A percentile compares a stretch with the other conserved stretches of the same genome.
Evolutionary conservation across 2,329 filamentous ascomycete species (phyloP).

Genomic region (Nakataea oryzae): DNA sequence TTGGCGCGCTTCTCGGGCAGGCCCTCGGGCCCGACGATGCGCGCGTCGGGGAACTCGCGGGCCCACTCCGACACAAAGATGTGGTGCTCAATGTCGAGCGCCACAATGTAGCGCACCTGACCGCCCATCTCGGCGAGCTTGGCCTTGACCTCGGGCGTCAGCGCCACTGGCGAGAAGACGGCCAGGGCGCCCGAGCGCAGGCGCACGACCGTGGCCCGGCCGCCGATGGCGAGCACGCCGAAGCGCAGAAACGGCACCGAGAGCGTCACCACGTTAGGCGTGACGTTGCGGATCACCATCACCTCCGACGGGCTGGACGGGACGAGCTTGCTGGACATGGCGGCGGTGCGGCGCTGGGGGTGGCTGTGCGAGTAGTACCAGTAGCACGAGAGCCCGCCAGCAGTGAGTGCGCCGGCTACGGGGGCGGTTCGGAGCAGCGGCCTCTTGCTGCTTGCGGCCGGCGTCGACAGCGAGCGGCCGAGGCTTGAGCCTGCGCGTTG

Average conservation of each 20-base stretch:
- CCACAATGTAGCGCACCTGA: conserved; percentile 72
- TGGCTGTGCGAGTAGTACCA: background rate
- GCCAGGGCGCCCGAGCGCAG: conserved; percentile 69
- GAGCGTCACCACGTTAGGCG: conserved; percentile 66
- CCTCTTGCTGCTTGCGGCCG: background rate
- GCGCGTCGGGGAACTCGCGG: conserved; percentile 60
- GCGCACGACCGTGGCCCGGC: conserved; percentile 75
- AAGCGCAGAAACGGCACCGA: conserved; percentile 79
- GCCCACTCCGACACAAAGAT: conserved; percentile 86
- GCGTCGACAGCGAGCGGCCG: no score
- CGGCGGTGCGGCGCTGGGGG: background rate
- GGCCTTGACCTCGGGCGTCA: conserved; percentile 58
- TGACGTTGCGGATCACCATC: conserved; percentile 83
- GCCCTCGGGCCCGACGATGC: conserved; percentile 72
- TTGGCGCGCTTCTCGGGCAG: conserved; percentile 71
- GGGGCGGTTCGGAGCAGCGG: background rate
- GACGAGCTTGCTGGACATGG: conserved; percentile 54
- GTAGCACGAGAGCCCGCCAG: background rate
- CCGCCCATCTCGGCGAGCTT: conserved; percentile 56
- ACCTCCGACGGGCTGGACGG: conserved; percentile 65
- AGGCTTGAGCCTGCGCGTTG: background rate
- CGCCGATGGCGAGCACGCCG: conserved; percentile 72
- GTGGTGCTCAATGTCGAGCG: conserved; percentile 88
- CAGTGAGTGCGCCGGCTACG: background rate
- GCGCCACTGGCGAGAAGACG: conserved; percentile 82